Evolutionary conservation across 345 rosid species (phyloP), one percentile per base, ranked within the genome.

Genomic region (Populus euphratica): DNA sequence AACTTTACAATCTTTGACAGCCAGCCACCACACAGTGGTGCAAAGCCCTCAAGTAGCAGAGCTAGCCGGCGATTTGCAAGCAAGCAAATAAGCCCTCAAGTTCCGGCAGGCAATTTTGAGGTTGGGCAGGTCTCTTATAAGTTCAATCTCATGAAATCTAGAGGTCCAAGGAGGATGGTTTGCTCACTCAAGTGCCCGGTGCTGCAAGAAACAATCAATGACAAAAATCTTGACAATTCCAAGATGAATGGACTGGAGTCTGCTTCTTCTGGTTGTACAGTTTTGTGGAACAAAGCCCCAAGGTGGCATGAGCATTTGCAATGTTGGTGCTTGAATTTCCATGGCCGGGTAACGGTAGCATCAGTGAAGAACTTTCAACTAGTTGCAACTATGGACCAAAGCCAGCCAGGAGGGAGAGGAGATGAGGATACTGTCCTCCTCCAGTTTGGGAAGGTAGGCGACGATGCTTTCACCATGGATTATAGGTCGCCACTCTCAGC

Each of bases 161-260:
- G 99, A 83, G 97, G 99, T 79, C 99, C 99, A 3, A 89, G 99
- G 86, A 93, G 99, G 83, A 95, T 95, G 98, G 82, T 93, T 56
- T 93, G 91, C 88, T 86, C 93, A 10, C 79, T 93, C 63, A 86
- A 82, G 33, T 88, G 92, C 85, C 87, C 91, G 65, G 21, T 74
- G 3, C 71, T 84, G 4, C 86, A 81, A 80, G 87, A 89, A 81
- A 79, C 82, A 17, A n/a, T 68, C 2, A 76, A 65, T 16, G 83
- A 78, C 21, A 83, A 77, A 43, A 61, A 66, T 76, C 52, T 61
- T 8, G 88, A 91, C 62, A 68, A 77, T 13, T 23, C 82, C 38
- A 80, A 86, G 82, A 82, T 67, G 81, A 87, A 83, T 79, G 87
- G 76, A 70, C 47, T 76, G 1, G 89, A 86, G 66, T 77, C 83